Evolutionary conservation across 2,329 filamentous ascomycete species (phyloP), one percentile per base, ranked within the genome.

Genomic region (Arthroderma sp.): DNA sequence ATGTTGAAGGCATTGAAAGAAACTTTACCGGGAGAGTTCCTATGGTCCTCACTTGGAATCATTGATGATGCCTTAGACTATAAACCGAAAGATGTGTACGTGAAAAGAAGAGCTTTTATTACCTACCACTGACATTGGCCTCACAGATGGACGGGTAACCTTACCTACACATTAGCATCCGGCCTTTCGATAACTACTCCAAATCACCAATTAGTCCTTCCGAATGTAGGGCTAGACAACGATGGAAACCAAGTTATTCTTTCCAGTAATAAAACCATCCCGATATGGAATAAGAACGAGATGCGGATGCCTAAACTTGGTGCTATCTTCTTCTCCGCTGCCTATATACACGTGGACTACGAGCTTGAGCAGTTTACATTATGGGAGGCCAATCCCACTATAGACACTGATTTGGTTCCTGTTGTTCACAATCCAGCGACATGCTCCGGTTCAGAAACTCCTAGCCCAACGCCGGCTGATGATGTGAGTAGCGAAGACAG

Each of bases 171-270:
- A 8, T 34, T 56, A 8, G 34, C 40, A 11, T 50, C 49, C 7
- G 49, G 48, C 4, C 44, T 57, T n/a, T 34, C 46, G 10, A 47
- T 57, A n/a, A 50, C 46, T 3, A 55, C 61, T 27, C 52, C 55
- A n/a, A 63, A 61, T 46, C 48, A 55, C 38, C 56, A 61, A 48
- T 52, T 63, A 10, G 52, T 62, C 8, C 40, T 57, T 10, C 59
- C 60, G 0, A 48, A 60, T 30, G 15, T 53, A 6, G 40, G 43
- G 4, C 52, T 61, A 41, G 49, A 55, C 42, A 29, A 45, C 28
- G 45, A 49, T 29, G 46, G 48, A 8, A 48, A 28, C 3, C 32
- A 36, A 28, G 6, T 33, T 11, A 28, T 45, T 5, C 27, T 41
- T 7, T 32, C 36, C 7, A 22, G 10, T 8, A 40, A 40, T 11